Evolutionary conservation across 2,329 filamentous ascomycete genomes (phyloP).

Genomic region (Paecilomyces sp.): DNA sequence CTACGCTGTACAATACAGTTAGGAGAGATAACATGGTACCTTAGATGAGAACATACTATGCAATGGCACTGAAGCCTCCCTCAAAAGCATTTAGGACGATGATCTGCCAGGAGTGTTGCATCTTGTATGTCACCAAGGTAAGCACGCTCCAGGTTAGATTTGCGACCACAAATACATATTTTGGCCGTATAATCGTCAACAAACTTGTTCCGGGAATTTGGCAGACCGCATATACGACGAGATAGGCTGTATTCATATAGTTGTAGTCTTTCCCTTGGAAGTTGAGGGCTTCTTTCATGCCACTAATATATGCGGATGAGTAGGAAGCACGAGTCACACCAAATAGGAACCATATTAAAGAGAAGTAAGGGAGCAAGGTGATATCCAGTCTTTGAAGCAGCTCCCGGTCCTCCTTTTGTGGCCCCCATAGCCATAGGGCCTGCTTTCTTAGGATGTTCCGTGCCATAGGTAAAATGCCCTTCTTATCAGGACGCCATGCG

Average conservation of each 20-base stretch:
- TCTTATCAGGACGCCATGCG: not conserved
- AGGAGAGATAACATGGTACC: not conserved
- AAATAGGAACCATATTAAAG: conserved; percentile 43
- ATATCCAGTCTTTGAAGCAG: conserved; percentile 35
- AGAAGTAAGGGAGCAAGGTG: conserved; percentile 39
- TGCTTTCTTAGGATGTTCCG: not conserved
- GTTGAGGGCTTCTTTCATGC: conserved; percentile 32
- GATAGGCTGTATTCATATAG: conserved; percentile 30
- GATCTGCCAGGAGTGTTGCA: conserved; percentile 37
- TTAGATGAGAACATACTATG: conserved; percentile 25
- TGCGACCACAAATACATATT: conserved; percentile 37
- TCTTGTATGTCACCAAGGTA: conserved; percentile 38
- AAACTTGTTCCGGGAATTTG: conserved; percentile 40
- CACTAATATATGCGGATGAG: conserved; percentile 36
- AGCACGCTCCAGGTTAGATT: conserved; percentile 40
- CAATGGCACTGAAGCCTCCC: conserved; percentile 38
- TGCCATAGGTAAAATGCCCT: not conserved
- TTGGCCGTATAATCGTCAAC: conserved; percentile 28
- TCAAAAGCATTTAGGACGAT: conserved; percentile 40
- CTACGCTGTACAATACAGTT: conserved; percentile 20
- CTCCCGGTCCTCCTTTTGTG: conserved; percentile 2
- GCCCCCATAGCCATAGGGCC: conserved; percentile 7
- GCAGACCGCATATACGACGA: conserved; percentile 38
- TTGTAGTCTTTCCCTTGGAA: conserved; percentile 36
- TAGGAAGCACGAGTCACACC: conserved; percentile 40